Conservation (phyloP, 352 stramenopile genomes). For the Thalassiosira livingstoniorum region DNA sequence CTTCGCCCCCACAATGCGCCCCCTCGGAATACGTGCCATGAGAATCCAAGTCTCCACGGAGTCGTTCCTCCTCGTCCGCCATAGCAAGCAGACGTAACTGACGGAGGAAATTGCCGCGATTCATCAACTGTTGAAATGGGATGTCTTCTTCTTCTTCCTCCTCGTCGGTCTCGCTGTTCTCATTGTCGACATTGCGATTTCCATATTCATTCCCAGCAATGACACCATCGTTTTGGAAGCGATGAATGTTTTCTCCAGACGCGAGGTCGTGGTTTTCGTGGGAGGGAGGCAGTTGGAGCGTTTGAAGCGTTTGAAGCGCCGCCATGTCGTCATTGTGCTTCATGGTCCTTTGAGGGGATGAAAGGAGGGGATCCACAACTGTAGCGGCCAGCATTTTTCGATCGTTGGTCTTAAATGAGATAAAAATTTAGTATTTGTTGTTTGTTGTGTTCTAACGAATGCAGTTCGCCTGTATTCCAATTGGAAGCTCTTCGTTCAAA, state of each 20-base stretch:
- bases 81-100: slow-evolving; percentile 61
- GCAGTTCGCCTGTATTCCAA: no score
- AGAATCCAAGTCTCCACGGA: neutral
- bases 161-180: neutral
- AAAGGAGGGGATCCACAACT: slow-evolving; percentile 17
- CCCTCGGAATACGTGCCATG: neutral
- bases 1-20: slow-evolving; percentile 1
- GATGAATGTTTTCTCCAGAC: neutral
- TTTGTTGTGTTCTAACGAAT: no score
- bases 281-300: neutral
- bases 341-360: slow-evolving; percentile 1
- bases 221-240: neutral
- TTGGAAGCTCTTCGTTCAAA: no score
- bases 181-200: neutral
- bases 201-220: neutral
- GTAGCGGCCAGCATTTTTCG: slow-evolving; percentile 12
- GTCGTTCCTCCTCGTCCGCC: slow-evolving; percentile 66
- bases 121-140: slow-evolving; percentile 53
- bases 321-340: slow-evolving; percentile 17
- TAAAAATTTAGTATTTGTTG: no score
- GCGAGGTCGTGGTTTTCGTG: neutral
- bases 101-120: slow-evolving; percentile 61
- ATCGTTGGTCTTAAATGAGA: no score
- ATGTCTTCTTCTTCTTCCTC: slow-evolving; percentile 29
- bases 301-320: neutral